Evolutionary conservation across 176 grass and related monocot species (phyloP).

Genomic region (Cymbopogon citratus): DNA sequence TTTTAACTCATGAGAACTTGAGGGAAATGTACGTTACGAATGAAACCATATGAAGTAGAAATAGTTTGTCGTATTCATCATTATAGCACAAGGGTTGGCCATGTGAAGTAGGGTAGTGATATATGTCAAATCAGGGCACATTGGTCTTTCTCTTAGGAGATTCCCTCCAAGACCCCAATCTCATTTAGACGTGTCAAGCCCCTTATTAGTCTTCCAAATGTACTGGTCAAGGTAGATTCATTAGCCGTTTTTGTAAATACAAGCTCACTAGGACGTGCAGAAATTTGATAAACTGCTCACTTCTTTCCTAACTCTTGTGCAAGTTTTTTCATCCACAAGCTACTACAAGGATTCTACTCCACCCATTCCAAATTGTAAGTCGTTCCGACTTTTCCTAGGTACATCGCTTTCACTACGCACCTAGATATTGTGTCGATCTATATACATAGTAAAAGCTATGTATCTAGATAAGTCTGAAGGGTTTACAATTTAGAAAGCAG

Average conservation of each 20-base stretch:
- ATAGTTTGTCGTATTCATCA: neutral
- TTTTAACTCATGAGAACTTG: neutral
- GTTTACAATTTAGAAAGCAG: neutral
- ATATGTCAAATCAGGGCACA: neutral
- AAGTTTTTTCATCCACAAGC: neutral
- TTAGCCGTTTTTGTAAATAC: neutral
- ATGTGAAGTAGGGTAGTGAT: no score
- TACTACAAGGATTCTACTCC: neutral
- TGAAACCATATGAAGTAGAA: neutral
- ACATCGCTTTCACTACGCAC: neutral
- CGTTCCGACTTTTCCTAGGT: neutral
- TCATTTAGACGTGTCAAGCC: neutral
- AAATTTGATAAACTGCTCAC: neutral
- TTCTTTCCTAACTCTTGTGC: neutral
- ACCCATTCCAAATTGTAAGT: neutral
- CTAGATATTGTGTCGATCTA: neutral
- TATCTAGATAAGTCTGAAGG: neutral
- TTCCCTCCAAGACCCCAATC: neutral
- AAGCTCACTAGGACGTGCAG: neutral
- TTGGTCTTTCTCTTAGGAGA: neutral
- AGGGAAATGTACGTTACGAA: neutral
- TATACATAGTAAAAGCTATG: neutral
- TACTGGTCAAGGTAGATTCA: neutral
- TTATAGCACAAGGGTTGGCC: no score
- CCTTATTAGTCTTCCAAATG: neutral